A percentile compares a stretch with the other conserved stretches of the same genome.
Conservation (phyloP, 2,329 filamentous ascomycete genomes). For the Exophiala mesophila region DNA sequence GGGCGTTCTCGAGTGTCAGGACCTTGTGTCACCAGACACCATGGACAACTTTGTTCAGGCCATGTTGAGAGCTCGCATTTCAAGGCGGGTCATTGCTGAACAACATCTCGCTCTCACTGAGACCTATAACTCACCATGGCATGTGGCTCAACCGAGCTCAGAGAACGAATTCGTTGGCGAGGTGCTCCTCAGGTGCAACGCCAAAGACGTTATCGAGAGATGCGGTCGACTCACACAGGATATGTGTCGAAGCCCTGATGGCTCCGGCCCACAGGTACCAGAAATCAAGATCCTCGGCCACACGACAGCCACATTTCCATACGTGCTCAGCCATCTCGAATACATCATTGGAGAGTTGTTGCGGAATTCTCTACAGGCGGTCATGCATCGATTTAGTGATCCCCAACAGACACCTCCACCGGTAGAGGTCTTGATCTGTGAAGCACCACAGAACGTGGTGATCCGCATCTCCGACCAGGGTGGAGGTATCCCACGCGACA, state of each 20-base stretch:
- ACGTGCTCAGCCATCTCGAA: slow-evolving; percentile 91
- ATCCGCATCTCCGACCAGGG: slow-evolving; percentile 94
- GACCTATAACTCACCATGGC: slow-evolving; percentile 85
- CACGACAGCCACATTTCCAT: slow-evolving; percentile 85
- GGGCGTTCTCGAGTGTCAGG: slow-evolving; percentile 86
- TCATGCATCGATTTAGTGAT: slow-evolving; percentile 67
- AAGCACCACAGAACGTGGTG: slow-evolving; percentile 90
- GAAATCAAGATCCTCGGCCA: slow-evolving; percentile 81
- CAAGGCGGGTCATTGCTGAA: slow-evolving; percentile 91
- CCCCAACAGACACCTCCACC: slow-evolving; percentile 58
- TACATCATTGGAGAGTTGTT: slow-evolving; percentile 96
- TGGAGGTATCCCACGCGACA: slow-evolving; percentile 79
- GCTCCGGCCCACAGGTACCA: slow-evolving; percentile 65
- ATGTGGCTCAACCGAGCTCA: slow-evolving; percentile 73
- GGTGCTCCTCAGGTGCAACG: slow-evolving; percentile 89
- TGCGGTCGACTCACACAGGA: slow-evolving; percentile 72
- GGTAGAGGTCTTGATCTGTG: slow-evolving; percentile 91
- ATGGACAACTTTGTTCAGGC: slow-evolving; percentile 96
- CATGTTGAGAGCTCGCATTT: slow-evolving; percentile 85
- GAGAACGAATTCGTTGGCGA: slow-evolving; percentile 86
- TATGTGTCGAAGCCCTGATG: slow-evolving; percentile 71
- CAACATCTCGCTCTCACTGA: slow-evolving; percentile 94
- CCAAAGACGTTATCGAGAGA: slow-evolving; percentile 78
- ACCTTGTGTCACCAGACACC: slow-evolving; percentile 71
- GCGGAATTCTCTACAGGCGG: slow-evolving; percentile 88